Evolutionary conservation across 257 asterid genomes (phyloP).

Genomic region (Thymus mandschuricus): DNA sequence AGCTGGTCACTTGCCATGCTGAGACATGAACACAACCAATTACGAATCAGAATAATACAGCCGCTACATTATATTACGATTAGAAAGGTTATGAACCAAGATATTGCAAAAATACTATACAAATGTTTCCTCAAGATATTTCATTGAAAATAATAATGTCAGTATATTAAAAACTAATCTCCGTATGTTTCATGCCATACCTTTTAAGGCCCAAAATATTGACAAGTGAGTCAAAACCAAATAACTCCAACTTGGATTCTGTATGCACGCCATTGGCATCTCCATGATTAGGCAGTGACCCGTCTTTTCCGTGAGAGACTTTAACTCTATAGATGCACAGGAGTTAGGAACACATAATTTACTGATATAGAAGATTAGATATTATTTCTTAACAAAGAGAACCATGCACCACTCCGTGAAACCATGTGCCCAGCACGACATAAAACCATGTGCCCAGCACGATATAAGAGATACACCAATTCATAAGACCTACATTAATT

Average conservation of each 20-base stretch:
- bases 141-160: constrained; percentile 3
- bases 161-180: constrained; percentile 1
- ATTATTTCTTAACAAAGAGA: constrained; percentile 5
- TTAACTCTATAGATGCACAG: constrained; percentile 55
- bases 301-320: constrained; percentile 63
- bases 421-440: neutral
- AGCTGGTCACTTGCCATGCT: constrained; percentile 95
- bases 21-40: constrained; percentile 41
- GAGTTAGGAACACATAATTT: constrained; percentile 29
- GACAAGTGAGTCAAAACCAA: constrained; percentile 97
- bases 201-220: constrained; percentile 96
- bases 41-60: too few species aligned
- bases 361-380: constrained; percentile 8
- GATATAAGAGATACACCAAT: constrained; percentile 1
- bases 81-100: constrained; percentile 3
- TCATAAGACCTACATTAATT: neutral
- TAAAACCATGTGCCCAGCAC: constrained; percentile 17
- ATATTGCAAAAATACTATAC: neutral
- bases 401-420: constrained; percentile 20
- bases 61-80: neutral
- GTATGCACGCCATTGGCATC: constrained; percentile 60
- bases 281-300: constrained; percentile 53
- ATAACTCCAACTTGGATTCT: constrained; percentile 91
- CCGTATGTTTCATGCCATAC: constrained; percentile 37
- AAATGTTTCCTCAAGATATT: constrained; percentile 18